Evolutionary conservation across 805 yeast genomes (phyloP), one percentile per base, ranked within the genome.

Genomic region (Komagataella kurtzmanii): DNA sequence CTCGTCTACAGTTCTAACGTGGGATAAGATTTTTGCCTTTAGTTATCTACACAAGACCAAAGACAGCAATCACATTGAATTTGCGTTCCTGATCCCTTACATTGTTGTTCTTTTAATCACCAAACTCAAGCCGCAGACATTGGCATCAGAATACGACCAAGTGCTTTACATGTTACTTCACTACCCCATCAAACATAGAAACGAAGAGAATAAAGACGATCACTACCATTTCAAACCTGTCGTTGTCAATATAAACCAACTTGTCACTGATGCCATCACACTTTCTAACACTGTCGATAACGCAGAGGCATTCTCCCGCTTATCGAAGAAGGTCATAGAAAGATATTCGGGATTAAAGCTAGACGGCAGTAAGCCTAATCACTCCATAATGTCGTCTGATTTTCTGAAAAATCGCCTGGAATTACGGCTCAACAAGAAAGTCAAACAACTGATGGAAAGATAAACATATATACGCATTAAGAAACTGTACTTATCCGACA

Each of bases 111-210:
- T 72, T 7, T 57, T 78, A 49, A 57, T 77, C 17, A 66, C 76
- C 2, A 70, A 67, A 54, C 57, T 76, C 52, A 74, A 74, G 53
- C 55, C 70, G 0, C 71, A 65, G n/a, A 62, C 75, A 46, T 68
- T 76, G 36, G 61, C 70, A 12, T 66, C 77, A 49, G 82, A 78
- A 59, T 77, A 76, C 56, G 73, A 79, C 12, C 81, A 77, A 55
- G 71, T 76, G 4, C 61, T 78, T 36, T 71, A 73, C 40, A 58
- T 76, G 17, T 60, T 78, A 6, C 63, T 78, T 24, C 82, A 76
- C 59, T 77, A 75, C 57, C 82, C 81, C 1, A 60, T 65, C 40
- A 30, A 30, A 14, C 40, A 30, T 7, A 10, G 40, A 6, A 36
- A 49, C 43, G 49, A 24, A 7, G 44, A 3, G 44, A 40, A 18